Conservation (phyloP, 768 basidiomycete genomes). For the Cyclocybe aegerita region DNA sequence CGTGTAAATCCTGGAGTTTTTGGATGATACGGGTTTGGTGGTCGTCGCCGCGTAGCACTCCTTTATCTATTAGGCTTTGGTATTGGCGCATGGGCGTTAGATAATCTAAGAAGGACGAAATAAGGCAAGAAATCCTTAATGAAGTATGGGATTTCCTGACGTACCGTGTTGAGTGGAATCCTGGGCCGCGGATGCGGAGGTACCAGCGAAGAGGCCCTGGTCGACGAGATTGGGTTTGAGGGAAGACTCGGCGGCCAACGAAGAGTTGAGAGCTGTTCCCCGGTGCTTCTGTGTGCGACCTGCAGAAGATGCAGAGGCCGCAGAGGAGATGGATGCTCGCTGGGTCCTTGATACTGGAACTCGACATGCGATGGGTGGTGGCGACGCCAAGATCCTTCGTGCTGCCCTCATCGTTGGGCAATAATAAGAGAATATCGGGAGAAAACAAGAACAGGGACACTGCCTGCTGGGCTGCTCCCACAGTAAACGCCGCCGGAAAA, state of each 20-base stretch:
- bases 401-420: slow-evolving; percentile 28
- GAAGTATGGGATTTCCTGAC: slow-evolving; percentile 3
- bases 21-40: slow-evolving; percentile 85
- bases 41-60: slow-evolving; percentile 67
- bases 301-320: slow-evolving; percentile 12
- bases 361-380: slow-evolving; percentile 12
- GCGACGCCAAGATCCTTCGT: slow-evolving; percentile 24
- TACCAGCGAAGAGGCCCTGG: slow-evolving; percentile 18
- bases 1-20: slow-evolving; percentile 78
- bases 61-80: slow-evolving; percentile 41
- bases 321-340: slow-evolving; percentile 17
- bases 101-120: slow-evolving; percentile 22
- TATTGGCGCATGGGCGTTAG: slow-evolving; percentile 46
- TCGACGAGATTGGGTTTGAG: slow-evolving; percentile 23
- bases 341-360: slow-evolving; percentile 13
- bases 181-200: slow-evolving; percentile 13
- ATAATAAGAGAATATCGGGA: not conserved
- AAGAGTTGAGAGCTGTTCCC: slow-evolving; percentile 33
- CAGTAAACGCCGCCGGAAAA: slow-evolving; percentile 23
- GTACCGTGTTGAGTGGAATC: slow-evolving; percentile 18
- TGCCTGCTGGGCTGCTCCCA: not conserved
- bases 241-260: slow-evolving; percentile 29
- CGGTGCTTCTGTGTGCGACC: slow-evolving; percentile 12
- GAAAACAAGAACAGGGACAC: not conserved
- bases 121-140: not conserved